Conservation (phyloP, 2,329 filamentous ascomycete genomes). For the Davidsoniella eucalypti region DNA sequence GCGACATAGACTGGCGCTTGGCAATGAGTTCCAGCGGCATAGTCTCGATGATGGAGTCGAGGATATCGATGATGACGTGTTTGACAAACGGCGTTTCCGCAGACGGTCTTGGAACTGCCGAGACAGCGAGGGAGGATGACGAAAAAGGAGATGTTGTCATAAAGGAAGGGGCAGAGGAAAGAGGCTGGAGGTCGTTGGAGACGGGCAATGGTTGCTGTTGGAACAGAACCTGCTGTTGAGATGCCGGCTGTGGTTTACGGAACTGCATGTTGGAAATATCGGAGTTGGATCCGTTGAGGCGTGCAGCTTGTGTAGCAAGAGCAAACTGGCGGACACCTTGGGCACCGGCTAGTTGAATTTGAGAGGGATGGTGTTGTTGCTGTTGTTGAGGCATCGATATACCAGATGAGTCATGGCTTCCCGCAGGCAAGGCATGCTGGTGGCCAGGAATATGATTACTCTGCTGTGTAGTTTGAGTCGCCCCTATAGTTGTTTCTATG, state of each 20-base stretch:
- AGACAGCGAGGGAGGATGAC: neutral
- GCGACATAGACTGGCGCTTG: slow-evolving; percentile 25
- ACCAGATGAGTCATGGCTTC: neutral
- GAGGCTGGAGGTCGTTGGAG: too few species aligned
- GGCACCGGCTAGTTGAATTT: neutral
- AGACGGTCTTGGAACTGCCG: neutral
- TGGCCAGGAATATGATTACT: neutral
- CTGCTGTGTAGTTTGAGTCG: too few species aligned
- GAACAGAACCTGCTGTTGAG: neutral
- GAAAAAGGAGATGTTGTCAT: neutral
- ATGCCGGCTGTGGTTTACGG: neutral
- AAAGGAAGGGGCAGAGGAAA: neutral
- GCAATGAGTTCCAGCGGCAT: slow-evolving; percentile 32
- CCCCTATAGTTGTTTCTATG: too few species aligned
- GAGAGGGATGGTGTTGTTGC: neutral
- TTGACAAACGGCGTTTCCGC: slow-evolving; percentile 16
- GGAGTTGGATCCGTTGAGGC: neutral
- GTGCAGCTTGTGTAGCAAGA: neutral
- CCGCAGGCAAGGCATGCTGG: neutral
- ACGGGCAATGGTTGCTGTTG: neutral
- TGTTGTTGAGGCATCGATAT: neutral
- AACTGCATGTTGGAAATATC: neutral
- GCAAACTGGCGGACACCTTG: neutral
- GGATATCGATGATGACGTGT: slow-evolving; percentile 31
- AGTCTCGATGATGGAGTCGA: slow-evolving; percentile 28